These are phyloP conservation scores for Pseudogymnoascus sp. DNA, from an alignment of 2,329 filamentous ascomycete species.

Conservation along the genomic window DNA sequence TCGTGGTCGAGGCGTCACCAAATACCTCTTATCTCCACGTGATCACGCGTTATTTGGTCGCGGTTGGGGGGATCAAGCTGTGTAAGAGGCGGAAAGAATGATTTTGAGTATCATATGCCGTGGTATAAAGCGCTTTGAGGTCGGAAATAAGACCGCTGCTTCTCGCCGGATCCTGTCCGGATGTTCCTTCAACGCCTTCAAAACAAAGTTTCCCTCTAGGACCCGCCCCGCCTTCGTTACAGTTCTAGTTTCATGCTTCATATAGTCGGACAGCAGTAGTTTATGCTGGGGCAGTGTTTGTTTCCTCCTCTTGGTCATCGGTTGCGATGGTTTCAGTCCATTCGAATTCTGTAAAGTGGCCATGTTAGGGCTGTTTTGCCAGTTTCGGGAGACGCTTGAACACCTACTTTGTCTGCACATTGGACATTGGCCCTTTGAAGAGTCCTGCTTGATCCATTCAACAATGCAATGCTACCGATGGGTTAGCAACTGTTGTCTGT, in stretches of 20 bases:
- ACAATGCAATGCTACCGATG: slow-evolving; percentile 75
- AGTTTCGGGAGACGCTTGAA: neutral
- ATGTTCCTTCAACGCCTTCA: neutral
- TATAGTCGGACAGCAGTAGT: neutral
- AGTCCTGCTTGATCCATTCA: slow-evolving; percentile 93
- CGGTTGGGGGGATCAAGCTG: neutral
- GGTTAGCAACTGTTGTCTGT: neutral
- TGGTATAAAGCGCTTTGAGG: neutral
- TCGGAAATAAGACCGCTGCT: neutral
- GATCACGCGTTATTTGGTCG: slow-evolving; percentile 6
- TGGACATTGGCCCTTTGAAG: slow-evolving; percentile 86
- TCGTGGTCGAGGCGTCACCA: neutral
- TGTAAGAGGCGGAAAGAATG: neutral
- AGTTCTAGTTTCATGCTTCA: neutral
- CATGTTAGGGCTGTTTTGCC: slow-evolving; percentile 16
- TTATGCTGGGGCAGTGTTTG: neutral
- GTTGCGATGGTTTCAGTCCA: slow-evolving; percentile 31
- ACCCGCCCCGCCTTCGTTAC: neutral
- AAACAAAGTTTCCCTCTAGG: neutral
- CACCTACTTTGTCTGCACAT: slow-evolving; percentile 90
- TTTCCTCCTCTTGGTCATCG: neutral
- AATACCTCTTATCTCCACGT: slow-evolving; percentile 11
- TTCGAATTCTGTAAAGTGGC: slow-evolving; percentile 39
- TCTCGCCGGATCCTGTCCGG: neutral
- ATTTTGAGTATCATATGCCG: neutral